These are phyloP conservation scores for Bifiguratus adelaidae DNA, from an alignment of 192 early-diverging fungal genomes.

Conservation along the genomic window DNA sequence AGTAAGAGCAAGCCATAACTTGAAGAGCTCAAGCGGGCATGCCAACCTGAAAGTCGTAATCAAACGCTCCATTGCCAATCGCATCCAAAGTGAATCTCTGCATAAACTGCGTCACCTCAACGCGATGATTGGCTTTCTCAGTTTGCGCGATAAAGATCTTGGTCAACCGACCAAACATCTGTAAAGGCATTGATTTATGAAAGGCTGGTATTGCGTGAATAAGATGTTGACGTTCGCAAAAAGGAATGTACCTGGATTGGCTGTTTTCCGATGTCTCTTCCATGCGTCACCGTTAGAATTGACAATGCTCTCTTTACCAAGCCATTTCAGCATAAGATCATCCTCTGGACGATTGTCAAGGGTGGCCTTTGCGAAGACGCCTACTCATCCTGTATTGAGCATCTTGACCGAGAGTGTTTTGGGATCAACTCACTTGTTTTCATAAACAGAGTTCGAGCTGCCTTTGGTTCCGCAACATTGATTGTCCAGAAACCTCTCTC, in stretches of 20 bases:
- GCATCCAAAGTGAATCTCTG: neutral
- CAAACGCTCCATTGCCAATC: neutral
- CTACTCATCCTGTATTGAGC: too few relatives aligned
- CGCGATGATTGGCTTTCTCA: neutral
- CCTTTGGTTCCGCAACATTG: too few relatives aligned
- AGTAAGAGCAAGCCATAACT: neutral
- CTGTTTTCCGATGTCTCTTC: conserved; percentile 12
- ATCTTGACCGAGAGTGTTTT: too few relatives aligned
- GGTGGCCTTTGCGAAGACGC: too few relatives aligned
- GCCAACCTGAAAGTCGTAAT: neutral
- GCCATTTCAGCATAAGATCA: too few relatives aligned
- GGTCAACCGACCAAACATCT: conserved; percentile 6
- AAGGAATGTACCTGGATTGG: conserved; percentile 1
- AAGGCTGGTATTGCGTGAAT: conserved; percentile 2
- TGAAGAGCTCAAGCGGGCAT: neutral
- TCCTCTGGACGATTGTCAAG: too few relatives aligned
- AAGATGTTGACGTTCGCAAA: neutral
- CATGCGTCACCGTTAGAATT: conserved; percentile 6
- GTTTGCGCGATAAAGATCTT: conserved; percentile 6
- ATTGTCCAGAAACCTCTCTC: too few relatives aligned
- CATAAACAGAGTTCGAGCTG: too few relatives aligned
- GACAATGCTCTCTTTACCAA: too few relatives aligned
- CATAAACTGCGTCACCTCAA: conserved; percentile 7
- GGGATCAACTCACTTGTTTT: too few relatives aligned
- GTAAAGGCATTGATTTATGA: conserved; percentile 11